Evolutionary conservation across 1,139 yeast species (phyloP).

Genomic region (Spencermartinsiella ligniputridi): DNA sequence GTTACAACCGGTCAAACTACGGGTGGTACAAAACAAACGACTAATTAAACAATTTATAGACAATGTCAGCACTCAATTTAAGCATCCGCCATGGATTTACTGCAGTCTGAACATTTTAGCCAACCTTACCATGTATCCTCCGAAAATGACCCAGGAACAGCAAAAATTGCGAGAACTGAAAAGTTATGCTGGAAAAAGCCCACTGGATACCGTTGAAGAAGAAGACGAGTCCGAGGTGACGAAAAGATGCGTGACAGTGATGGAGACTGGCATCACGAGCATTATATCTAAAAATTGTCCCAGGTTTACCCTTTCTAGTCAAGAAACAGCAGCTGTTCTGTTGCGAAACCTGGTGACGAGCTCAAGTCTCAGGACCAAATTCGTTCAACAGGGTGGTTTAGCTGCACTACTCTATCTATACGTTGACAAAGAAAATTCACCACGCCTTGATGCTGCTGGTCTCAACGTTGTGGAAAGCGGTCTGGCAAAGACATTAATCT

Average conservation of each 20-base stretch:
- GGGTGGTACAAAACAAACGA: constrained; percentile 20
- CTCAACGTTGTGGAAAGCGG: constrained; percentile 30
- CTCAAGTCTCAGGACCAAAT: constrained; percentile 25
- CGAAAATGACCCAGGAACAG: constrained; percentile 31
- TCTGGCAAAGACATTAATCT: constrained; percentile 34
- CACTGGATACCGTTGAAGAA: constrained; percentile 13
- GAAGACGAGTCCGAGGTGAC: constrained; percentile 23
- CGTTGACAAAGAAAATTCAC: constrained; percentile 11
- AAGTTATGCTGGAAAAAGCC: constrained; percentile 30
- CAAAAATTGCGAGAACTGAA: constrained; percentile 29
- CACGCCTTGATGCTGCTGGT: constrained; percentile 16
- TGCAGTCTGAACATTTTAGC: constrained; percentile 32
- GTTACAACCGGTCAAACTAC: constrained; percentile 28
- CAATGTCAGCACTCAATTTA: constrained; percentile 12
- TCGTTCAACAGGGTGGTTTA: constrained; percentile 36
- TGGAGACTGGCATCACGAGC: constrained; percentile 27
- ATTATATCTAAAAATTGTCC: constrained; percentile 28
- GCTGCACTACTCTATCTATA: constrained; percentile 32
- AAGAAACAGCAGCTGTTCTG: constrained; percentile 27
- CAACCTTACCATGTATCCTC: constrained; percentile 33
- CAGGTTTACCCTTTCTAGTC: constrained; percentile 27
- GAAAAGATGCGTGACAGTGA: constrained; percentile 24
- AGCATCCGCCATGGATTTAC: constrained; percentile 27
- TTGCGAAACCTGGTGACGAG: constrained; percentile 34
- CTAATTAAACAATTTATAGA: constrained; percentile 21